Conservation (phyloP, 2,329 filamentous ascomycete species). For the Pseudogymnoascus destructans region DNA sequence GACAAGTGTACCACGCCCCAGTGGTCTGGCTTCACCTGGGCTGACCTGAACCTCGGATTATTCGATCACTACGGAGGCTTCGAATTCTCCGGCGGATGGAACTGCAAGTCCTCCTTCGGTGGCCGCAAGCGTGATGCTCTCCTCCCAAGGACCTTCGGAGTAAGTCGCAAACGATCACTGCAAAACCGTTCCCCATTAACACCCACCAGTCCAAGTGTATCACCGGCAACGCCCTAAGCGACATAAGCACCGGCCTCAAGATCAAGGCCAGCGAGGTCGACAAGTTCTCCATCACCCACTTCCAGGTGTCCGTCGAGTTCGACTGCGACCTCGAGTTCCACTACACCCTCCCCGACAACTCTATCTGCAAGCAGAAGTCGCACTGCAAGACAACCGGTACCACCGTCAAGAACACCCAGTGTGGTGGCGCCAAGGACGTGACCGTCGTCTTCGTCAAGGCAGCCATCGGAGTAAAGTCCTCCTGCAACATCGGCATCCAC, state of each 20-base stretch:
- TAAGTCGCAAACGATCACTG: conserved; percentile 28
- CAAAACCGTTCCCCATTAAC: conserved; percentile 35
- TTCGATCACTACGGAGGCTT: conserved; percentile 61
- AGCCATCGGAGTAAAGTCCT: conserved; percentile 42
- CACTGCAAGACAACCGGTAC: conserved; percentile 55
- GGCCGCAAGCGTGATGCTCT: conserved; percentile 41
- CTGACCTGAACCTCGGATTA: conserved; percentile 43
- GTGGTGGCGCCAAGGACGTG: conserved; percentile 78
- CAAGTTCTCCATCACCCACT: conserved; percentile 60
- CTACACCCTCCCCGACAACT: conserved; percentile 76
- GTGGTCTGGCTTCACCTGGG: conserved; percentile 59
- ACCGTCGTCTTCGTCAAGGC: conserved; percentile 47
- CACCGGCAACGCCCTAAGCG: conserved; percentile 35
- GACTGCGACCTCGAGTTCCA: conserved; percentile 73
- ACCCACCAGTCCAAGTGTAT: conserved; percentile 47
- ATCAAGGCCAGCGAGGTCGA: conserved; percentile 39
- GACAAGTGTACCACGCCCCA: conserved; percentile 67
- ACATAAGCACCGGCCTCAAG: conserved; percentile 39
- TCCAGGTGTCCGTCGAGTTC: conserved; percentile 61
- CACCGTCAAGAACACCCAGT: conserved; percentile 70
- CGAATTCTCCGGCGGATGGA: conserved; percentile 54
- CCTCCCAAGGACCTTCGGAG: conserved; percentile 30
- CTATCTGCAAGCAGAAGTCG: conserved; percentile 64
- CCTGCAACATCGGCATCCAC: conserved; percentile 62
- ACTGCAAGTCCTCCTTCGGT: conserved; percentile 47